Conservation (phyloP, 2,329 filamentous ascomycete species). For the Didymella pomorum region DNA sequence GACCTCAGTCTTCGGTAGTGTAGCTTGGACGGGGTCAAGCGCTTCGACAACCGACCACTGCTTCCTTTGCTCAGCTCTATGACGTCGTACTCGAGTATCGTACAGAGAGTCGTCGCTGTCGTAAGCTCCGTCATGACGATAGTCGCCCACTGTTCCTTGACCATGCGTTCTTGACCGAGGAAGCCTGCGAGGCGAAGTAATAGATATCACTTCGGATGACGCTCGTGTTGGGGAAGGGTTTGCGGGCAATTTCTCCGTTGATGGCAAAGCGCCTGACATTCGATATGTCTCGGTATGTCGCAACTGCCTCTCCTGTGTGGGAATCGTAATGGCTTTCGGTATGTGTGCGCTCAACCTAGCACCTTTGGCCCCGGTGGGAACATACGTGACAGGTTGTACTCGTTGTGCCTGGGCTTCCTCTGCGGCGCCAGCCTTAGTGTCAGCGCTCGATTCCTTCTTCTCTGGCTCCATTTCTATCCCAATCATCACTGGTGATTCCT, state of each 20-base stretch:
- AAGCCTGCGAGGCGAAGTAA: background rate
- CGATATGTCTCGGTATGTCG: constrained; percentile 1
- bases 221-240: constrained; percentile 9
- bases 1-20: constrained; percentile 23
- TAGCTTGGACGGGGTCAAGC: constrained; percentile 13
- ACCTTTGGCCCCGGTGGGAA: constrained; percentile 12
- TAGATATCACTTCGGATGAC: background rate
- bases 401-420: constrained; percentile 3
- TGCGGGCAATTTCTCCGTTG: background rate
- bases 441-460: background rate
- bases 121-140: constrained; percentile 5
- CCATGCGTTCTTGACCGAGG: constrained; percentile 2
- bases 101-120: constrained; percentile 18
- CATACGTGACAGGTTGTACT: constrained; percentile 16
- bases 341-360: constrained; percentile 13
- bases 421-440: constrained; percentile 5
- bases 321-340: constrained; percentile 1
- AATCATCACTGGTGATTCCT: constrained; percentile 17
- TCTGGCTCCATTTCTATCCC: constrained; percentile 20
- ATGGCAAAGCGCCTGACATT: constrained; percentile 15
- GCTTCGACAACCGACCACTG: constrained; percentile 9
- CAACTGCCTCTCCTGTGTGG: constrained; percentile 1
- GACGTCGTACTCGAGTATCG: constrained; percentile 8
- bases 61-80: constrained; percentile 11
- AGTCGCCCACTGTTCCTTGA: constrained; percentile 1